Base-by-base conservation (phyloP, 345 rosid species). In the Viola odorata region DNA sequence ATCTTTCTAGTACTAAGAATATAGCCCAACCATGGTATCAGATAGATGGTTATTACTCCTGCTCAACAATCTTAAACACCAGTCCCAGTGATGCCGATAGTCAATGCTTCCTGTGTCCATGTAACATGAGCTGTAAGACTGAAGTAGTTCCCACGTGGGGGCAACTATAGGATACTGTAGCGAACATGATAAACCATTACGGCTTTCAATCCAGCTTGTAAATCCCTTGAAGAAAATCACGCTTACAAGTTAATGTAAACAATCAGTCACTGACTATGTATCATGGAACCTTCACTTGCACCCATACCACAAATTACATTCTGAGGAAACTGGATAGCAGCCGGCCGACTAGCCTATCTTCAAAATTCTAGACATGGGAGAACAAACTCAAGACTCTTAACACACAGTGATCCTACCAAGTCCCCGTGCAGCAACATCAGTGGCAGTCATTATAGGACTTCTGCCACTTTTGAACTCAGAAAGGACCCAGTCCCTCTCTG, bases 401-500 rank as follows among this genome's bases (percentile, higher is more conserved):
- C 66, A 83, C 81, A 85, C 75, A 77, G 69, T 76, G 76, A 83
- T 79, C 96, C 94, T 92, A 92, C 96, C 98, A 84, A 92, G 96
- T 73, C 98, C 98, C 82, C 98, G 82, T 44, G 96, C 98, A 65
- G 98, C 32, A 23, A 23, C 32, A 23, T 23, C 32, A 23, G 32
- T 23, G 32, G 32, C 32, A 23, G 32, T 23, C 98, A 91, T 89
- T 69, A 91, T 80, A 36, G 91, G 83, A 75, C 80, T 91, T 77
- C 92, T 81, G 82, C 98, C 98, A 69, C 89, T 85, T 73, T 81
- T 91, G 82, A 91, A 91, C 68, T 91, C 98, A 15, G 95, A 81
- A 66, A 92, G 82, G 68, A 92, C 98, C 87, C 98, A 80, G 64
- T 92, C 98, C 76, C 98, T 84, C 82, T 92, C 98, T 6, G 81